These are phyloP conservation scores for Sordaria brevicollis DNA, from an alignment of 495 filamentous ascomycete species.

Conservation along the genomic window DNA sequence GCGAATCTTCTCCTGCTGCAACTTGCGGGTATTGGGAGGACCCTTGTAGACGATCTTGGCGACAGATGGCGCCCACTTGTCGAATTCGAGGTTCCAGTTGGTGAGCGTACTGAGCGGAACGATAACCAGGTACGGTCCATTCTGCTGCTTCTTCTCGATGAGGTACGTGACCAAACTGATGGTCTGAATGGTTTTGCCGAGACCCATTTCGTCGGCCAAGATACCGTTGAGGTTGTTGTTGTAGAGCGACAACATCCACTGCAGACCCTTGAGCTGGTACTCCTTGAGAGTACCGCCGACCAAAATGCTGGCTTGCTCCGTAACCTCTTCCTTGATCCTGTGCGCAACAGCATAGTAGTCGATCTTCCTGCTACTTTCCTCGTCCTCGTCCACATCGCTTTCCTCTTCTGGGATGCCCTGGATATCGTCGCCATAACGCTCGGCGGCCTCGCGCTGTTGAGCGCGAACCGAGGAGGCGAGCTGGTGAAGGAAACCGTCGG, in stretches of 20 bases:
- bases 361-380: conserved; percentile 63
- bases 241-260: conserved; percentile 99
- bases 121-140: conserved; percentile 90
- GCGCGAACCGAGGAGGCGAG: conserved; percentile 85
- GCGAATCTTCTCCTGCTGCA: conserved; percentile 85
- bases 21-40: conserved; percentile 77
- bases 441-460: conserved; percentile 74
- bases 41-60: conserved; percentile 91
- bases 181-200: conserved; percentile 98
- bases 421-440: conserved; percentile 61
- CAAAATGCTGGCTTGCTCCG: conserved; percentile 68
- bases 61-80: conserved; percentile 93
- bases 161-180: conserved; percentile 96
- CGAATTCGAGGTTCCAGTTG: conserved; percentile 97
- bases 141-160: conserved; percentile 89
- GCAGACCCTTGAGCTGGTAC: conserved; percentile 94
- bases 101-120: conserved; percentile 93
- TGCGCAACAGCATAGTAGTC: conserved; percentile 99
- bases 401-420: conserved; percentile 49
- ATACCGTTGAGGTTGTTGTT: conserved; percentile 99
- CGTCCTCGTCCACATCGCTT: conserved; percentile 57
- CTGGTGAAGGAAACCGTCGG: conserved; percentile 92
- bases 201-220: conserved; percentile 97
- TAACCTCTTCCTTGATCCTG: conserved; percentile 85
- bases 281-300: conserved; percentile 91